Percentiles rank a stretch among this genome's conserved stretches.
These are phyloP conservation scores for Cocos nucifera DNA, from an alignment of 176 grass and related monocot genomes.

Conservation along the genomic window DNA sequence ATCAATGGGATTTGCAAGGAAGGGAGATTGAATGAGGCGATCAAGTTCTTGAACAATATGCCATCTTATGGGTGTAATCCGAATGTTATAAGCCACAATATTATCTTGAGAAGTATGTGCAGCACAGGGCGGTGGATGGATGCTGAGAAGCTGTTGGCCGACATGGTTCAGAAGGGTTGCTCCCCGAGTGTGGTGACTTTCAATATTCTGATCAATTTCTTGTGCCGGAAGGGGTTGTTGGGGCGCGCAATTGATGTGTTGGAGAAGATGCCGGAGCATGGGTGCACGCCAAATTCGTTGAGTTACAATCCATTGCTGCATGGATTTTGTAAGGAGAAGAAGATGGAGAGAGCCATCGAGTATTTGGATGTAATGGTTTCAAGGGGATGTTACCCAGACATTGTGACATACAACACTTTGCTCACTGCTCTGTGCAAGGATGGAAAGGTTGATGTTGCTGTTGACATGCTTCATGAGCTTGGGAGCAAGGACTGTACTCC, in stretches of 20 bases:
- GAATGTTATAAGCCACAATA: constrained; percentile 50
- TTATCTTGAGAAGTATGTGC: constrained; percentile 40
- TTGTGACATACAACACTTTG: constrained; percentile 45
- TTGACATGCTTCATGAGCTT: constrained; percentile 52
- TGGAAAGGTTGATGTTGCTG: constrained; percentile 27
- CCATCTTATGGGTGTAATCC: constrained; percentile 48
- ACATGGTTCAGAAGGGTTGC: constrained; percentile 48
- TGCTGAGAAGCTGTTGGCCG: constrained; percentile 30
- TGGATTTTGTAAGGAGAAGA: constrained; percentile 48
- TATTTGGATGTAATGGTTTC: constrained; percentile 38
- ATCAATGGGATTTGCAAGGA: constrained; percentile 66
- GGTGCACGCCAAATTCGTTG: constrained; percentile 30
- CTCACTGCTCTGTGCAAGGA: constrained; percentile 42
- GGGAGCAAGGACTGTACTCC: constrained; percentile 38
- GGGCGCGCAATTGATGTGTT: constrained; percentile 26
- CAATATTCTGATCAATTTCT: constrained; percentile 41
- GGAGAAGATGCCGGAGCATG: constrained; percentile 50
- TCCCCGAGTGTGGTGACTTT: constrained; percentile 39
- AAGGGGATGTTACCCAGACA: constrained; percentile 46
- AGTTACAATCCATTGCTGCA: constrained; percentile 51
- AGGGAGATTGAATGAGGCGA: constrained; percentile 32
- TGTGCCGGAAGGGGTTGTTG: constrained; percentile 40
- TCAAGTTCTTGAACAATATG: constrained; percentile 31
- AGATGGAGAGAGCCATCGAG: constrained; percentile 42
- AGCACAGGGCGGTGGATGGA: constrained; percentile 37